Conservation (phyloP, 2,329 filamentous ascomycete genomes). For the Aspergillus carbonarius region DNA sequence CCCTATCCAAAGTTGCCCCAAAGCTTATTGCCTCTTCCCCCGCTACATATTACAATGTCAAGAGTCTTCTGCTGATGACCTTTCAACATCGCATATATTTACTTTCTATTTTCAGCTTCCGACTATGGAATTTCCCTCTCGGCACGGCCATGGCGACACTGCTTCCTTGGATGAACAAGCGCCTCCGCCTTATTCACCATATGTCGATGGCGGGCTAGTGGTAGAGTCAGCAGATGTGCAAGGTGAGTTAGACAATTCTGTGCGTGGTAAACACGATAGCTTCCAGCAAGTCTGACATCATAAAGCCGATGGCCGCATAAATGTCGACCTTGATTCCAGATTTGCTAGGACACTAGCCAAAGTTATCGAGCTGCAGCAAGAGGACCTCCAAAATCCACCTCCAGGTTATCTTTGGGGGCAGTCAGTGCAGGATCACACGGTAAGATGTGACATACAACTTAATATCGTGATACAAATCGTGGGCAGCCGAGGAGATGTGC, state of each 20-base stretch:
- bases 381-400: constrained; percentile 15
- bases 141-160: background rate
- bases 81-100: too few species aligned
- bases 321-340: constrained; percentile 25
- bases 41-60: background rate
- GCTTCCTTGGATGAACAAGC: background rate
- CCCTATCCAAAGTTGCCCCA: background rate
- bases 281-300: background rate
- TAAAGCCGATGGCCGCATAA: constrained; percentile 23
- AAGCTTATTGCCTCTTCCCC: background rate
- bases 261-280: background rate
- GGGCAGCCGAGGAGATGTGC: constrained; percentile 58
- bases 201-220: background rate
- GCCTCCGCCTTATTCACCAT: constrained; percentile 6
- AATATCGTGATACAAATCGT: constrained; percentile 60
- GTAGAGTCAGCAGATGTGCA: constrained; percentile 3
- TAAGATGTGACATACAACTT: constrained; percentile 29
- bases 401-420: constrained; percentile 15
- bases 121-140: background rate
- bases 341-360: constrained; percentile 24
- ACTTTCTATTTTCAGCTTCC: too few species aligned
- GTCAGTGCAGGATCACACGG: background rate
- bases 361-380: constrained; percentile 22
- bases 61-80: background rate
- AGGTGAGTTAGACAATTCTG: background rate